Evolutionary conservation across 495 filamentous ascomycete species (phyloP), one percentile per base, ranked within the genome.

Genomic region (Glarea lozoyensis): DNA sequence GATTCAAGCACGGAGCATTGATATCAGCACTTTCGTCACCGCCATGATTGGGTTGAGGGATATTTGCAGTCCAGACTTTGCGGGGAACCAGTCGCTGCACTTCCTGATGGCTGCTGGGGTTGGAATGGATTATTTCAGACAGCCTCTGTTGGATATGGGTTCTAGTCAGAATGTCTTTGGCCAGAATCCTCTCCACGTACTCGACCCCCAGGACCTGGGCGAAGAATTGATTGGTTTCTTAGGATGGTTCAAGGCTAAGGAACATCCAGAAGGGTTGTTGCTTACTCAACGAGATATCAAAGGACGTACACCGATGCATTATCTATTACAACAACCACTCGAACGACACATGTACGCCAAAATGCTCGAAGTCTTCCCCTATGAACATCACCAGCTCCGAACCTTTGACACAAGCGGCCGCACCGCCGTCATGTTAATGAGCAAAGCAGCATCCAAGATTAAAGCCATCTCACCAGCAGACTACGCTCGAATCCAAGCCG

Each of bases 41-140:
- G 45, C 45, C 13, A 45, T 49, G 37, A 37, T 21, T 10, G 18
- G 27, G 3, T 21, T 53, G 1, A 23, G 25, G 16, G 42, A 54
- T 18, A 9, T 46, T 15, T n/a, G 19, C 11, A 37, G 32, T 18
- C 37, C 17, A 18, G 50, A 53, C 17, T 49, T 45, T 32, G 45
- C 42, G 13, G 50, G 50, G 1, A 53, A 53, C 32, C 22, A 37
- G 25, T 37, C 50, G 5, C 40, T 42, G 4, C 45, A 49, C 21
- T 53, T 45, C 21, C 42, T 53, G 0, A 53, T 53, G 50, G 16
- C 31, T 0, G 45, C 50, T 24, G 50, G 50, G 31, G 42, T 53
- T 4, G 16, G 27, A 2, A 41, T 53, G 15, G 50, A 53, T 9
- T 49, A 45, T 22, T 46, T 42, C 15, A 34, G 5, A 5, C 24